These are phyloP conservation scores for Houttuynia cordata DNA, from an alignment of 164 flowering plant genomes.

Conservation along the genomic window DNA sequence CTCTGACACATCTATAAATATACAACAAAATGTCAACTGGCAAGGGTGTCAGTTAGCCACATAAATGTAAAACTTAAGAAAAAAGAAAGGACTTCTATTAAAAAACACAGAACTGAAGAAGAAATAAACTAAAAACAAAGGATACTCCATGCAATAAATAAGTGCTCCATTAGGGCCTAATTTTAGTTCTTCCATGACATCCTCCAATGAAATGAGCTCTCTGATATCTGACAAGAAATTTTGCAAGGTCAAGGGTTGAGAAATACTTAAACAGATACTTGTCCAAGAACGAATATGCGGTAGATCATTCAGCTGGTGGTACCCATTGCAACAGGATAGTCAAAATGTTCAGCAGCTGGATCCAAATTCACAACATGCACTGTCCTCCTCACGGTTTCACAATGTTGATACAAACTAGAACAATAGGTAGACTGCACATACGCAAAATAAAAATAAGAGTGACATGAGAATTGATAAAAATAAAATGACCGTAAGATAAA, in stretches of 20 bases:
- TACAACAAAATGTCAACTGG: neutral
- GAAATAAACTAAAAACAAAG: conserved; percentile 15
- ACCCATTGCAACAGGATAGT: conserved; percentile 96
- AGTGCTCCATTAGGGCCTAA: conserved; percentile 97
- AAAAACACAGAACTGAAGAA: neutral
- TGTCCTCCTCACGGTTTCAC: conserved; percentile 56
- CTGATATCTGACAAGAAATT: conserved; percentile 55
- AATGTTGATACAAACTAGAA: conserved; percentile 68
- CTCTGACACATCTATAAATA: neutral
- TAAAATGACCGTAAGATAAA: neutral
- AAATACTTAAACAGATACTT: neutral
- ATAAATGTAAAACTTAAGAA: too few relatives aligned
- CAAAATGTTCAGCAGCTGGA: conserved; percentile 96
- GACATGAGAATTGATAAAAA: neutral
- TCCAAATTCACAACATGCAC: conserved; percentile 82
- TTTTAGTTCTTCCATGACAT: conserved; percentile 93
- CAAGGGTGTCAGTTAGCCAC: too few relatives aligned
- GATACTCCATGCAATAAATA: conserved; percentile 99
- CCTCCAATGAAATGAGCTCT: conserved; percentile 86
- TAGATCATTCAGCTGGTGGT: neutral
- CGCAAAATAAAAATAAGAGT: too few relatives aligned
- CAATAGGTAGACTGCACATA: conserved; percentile 80
- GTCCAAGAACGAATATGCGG: neutral
- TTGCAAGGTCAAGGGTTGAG: neutral
- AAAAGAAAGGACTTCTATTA: neutral